Evolutionary conservation across 106 monocot species (phyloP).

Genomic region (Triglochin maritima): DNA sequence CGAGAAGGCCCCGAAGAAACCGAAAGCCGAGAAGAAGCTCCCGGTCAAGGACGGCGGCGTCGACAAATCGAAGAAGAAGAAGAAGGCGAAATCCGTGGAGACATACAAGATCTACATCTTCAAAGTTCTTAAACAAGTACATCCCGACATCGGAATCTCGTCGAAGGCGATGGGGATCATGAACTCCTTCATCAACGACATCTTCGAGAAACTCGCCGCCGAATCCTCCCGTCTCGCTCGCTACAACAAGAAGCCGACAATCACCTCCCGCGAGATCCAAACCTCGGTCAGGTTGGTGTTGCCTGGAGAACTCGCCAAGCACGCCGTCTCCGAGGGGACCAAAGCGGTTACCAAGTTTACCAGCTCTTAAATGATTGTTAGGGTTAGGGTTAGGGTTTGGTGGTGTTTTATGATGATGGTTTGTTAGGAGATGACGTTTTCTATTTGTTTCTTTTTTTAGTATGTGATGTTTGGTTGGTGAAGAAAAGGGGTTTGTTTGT

Average conservation of each 20-base stretch:
- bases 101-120: constrained; percentile 14
- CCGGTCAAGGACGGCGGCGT: background rate
- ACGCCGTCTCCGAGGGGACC: constrained; percentile 13
- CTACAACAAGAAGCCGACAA: constrained; percentile 14
- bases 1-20: background rate
- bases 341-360: constrained; percentile 12
- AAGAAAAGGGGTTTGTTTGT: too few relatives aligned
- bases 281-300: constrained; percentile 8
- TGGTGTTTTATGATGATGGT: too few relatives aligned
- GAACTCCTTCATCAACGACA: constrained; percentile 16
- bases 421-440: too few relatives aligned
- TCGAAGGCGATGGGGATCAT: constrained; percentile 31
- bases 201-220: constrained; percentile 18
- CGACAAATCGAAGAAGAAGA: background rate
- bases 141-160: constrained; percentile 18
- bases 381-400: too few relatives aligned
- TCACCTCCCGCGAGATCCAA: constrained; percentile 13
- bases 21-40: background rate
- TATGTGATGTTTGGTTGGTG: too few relatives aligned
- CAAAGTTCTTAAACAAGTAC: constrained; percentile 1
- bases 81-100: background rate
- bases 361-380: background rate
- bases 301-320: constrained; percentile 43
- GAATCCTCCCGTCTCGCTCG: constrained; percentile 16
- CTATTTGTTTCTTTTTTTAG: too few relatives aligned